phyloP scores from a whole-genome alignment of 768 basidiomycete species.

The Leccinum rimulosum region DNA sequence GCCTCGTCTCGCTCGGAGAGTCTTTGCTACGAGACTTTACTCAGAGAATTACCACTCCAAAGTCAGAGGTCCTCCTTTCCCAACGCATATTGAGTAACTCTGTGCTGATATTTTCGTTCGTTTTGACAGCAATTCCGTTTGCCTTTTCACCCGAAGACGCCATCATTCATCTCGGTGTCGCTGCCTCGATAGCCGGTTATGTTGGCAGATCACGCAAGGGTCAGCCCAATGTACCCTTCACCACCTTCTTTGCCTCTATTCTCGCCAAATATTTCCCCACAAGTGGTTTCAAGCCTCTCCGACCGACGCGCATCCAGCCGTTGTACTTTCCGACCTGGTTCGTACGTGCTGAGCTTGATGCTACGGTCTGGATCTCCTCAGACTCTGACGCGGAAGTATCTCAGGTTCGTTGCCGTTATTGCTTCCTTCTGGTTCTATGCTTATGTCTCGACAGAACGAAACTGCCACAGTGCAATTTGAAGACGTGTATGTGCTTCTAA shows the following conservation, averaged over 20 bases:
- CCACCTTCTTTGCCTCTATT: slow-evolving; percentile 27
- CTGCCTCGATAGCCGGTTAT: slow-evolving; percentile 32
- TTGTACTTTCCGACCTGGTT: slow-evolving; percentile 67
- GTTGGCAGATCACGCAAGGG: slow-evolving; percentile 17
- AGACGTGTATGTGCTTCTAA: slow-evolving; percentile 44
- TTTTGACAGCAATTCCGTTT: slow-evolving; percentile 49
- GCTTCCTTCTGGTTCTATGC: slow-evolving; percentile 2
- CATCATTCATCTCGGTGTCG: slow-evolving; percentile 36
- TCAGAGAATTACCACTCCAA: slow-evolving; percentile 33
- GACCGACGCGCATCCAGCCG: slow-evolving; percentile 47
- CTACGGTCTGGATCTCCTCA: slow-evolving; percentile 28
- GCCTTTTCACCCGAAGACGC: slow-evolving; percentile 45
- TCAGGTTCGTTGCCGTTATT: slow-evolving; percentile 22
- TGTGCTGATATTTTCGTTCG: slow-evolving; percentile 9
- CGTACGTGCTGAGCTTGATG: slow-evolving; percentile 52
- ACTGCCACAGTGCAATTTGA: slow-evolving; percentile 35
- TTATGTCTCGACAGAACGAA: slow-evolving; percentile 27
- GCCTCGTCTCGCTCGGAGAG: slow-evolving; percentile 5
- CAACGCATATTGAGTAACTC: not conserved
- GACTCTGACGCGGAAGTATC: slow-evolving; percentile 21
- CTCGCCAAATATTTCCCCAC: slow-evolving; percentile 39
- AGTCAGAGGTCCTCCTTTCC: slow-evolving; percentile 37
- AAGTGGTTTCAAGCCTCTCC: slow-evolving; percentile 38
- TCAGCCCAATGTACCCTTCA: slow-evolving; percentile 17
- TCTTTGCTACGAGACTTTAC: slow-evolving; percentile 12